Base-by-base conservation (phyloP, 441 rosid species). In the Jatropha multifida region DNA sequence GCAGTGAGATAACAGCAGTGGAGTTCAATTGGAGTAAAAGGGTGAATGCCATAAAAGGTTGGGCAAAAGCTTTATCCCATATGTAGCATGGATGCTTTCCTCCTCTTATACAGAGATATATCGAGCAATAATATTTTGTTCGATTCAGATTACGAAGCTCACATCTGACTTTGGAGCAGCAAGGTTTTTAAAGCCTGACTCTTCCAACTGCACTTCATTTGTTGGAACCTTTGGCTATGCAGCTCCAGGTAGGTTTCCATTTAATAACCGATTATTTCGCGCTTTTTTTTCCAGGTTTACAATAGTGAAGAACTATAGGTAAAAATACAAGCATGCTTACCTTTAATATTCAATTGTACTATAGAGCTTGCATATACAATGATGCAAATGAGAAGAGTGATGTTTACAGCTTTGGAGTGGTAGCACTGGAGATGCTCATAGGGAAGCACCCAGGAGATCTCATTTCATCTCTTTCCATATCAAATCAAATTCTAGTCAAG, bases 371-470 rank as follows among this genome's bases (percentile, higher is more conserved):
- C 69, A 7, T 66, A 66, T 17, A 20, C 15, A 12, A 44, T 20
- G 37, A 65, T 41, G 27, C 15, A n/a, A 40, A 65, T 20, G 51
- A 65, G 51, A 59, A 59, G 64, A 7, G 15, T 26, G 63, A 59
- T 26, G 64, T 59, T 11, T 59, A 59, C 7, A 59, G 51, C 15
- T 42, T 65, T 7, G 71, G 71, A 67, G 56, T 67, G 5, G 58
- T 46, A 67, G 7, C 41, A 67, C 27, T 46, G 56, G 71, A 67
- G 23, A 38, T 67, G n/a, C 32, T 67, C 1, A 48, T 67, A n/a
- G 71, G 71, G 23, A 46, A 32, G 70, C 70, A 46, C 44, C 69
- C 40, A 11, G 56, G 70, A 13, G 70, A 67, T 67, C n/a, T 67
- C n/a, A 67, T 67, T 6, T 23, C 18, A 13, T 67, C 71, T 49